Conservation (phyloP, 768 basidiomycete genomes). For the Hygrophoropsis aurantiaca region DNA sequence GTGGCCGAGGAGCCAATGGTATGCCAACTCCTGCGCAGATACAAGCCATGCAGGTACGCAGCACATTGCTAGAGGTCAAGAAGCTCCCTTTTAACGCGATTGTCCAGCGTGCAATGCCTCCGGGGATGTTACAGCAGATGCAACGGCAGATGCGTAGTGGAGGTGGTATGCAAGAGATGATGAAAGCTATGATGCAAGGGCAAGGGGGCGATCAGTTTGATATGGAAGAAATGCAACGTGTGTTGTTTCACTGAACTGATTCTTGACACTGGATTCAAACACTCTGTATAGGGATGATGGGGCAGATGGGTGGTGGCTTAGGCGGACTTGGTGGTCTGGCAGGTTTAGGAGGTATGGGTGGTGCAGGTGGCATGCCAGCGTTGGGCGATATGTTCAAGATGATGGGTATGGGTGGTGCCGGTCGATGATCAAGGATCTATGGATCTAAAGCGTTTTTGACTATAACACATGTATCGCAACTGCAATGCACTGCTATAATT, state of each 20-base stretch:
- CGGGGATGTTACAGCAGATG: conserved; percentile 94
- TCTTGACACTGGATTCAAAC: conserved; percentile 6
- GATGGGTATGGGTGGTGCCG: conserved; percentile 75
- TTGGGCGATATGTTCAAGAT: conserved; percentile 84
- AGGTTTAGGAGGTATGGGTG: conserved; percentile 50
- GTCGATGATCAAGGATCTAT: conserved; percentile 29
- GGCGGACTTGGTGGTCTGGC: conserved; percentile 46
- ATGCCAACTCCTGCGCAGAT: conserved; percentile 94
- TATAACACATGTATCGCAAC: conserved; percentile 17
- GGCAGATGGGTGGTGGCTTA: conserved; percentile 70
- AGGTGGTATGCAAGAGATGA: conserved; percentile 96
- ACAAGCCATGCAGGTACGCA: conserved; percentile 85
- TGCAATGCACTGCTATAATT: conserved; percentile 11
- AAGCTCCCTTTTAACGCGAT: conserved; percentile 5
- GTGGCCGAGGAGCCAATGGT: conserved; percentile 82
- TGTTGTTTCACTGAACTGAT: conserved; percentile 22
- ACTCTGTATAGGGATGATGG: conserved; percentile 72
- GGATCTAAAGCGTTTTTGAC: conserved; percentile 6
- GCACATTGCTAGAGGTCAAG: neutral
- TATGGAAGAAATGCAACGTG: conserved; percentile 94
- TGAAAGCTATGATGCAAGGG: conserved; percentile 97
- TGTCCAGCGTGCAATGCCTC: conserved; percentile 83
- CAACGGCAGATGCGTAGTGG: conserved; percentile 77
- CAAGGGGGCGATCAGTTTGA: conserved; percentile 87
- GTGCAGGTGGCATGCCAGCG: conserved; percentile 60